Base-by-base conservation (phyloP, 2,329 filamentous ascomycete species). In the Diaporthe amygdali region DNA sequence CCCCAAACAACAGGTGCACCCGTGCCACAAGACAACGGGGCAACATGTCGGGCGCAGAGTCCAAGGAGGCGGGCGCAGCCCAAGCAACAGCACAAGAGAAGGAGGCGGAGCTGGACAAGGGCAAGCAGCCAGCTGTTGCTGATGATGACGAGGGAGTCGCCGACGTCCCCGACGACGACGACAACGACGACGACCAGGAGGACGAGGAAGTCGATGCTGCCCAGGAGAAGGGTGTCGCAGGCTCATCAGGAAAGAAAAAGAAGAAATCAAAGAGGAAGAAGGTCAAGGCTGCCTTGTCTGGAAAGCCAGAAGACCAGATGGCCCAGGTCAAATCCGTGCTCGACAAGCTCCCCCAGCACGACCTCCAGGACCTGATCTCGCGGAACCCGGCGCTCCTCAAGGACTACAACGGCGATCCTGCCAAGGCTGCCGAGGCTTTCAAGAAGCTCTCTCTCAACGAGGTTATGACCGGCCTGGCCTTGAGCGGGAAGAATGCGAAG, bases 401-500 rank as follows among this genome's bases (percentile, higher is more conserved):
- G 75, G 90, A 93, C 55, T 66, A 79, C 79, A 49, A 79, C 77
- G 32, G 76, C 10, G 72, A 72, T 17, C 70, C 81, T n/a, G 80
- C 83, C 22, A 82, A 85, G 68, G 82, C 87, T 34, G 83, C 87
- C 71, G 85, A 87, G 39, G 82, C 86, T 59, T 84, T 92, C 73
- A 89, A 89, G 82, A 88, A 88, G 76, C 85, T 94, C 79, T 91
- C 87, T 74, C 83, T 94, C 69, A 88, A 91, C 78, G 91, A 94
- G 74, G 89, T 94, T 78, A 89, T 94, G 88, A 93, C 92, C 1
- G 92, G 92, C 0, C 82, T 94, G 77, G 92, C 95, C 20, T 86
- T 94, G 9, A 91, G 90, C 73, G 93, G 93, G 69, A 97, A 96
- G 87, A 97, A 97, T 78, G 92, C 91, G 76, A 98, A 97, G 85